phyloP scores from a whole-genome alignment of 371 early-diverging fungal genomes.

The Syncephalis plumigaleata region DNA sequence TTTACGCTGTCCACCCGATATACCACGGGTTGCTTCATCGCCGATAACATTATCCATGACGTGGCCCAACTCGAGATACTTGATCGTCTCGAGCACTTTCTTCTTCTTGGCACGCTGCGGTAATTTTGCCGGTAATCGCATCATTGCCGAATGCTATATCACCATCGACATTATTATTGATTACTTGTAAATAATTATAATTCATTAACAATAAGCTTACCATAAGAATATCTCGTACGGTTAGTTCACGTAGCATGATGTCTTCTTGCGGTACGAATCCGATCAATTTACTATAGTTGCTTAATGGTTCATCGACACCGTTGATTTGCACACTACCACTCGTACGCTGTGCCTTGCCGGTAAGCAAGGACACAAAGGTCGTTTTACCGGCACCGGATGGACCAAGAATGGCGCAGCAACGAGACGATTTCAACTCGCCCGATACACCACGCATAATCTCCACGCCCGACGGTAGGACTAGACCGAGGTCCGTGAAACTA shows the following conservation, averaged over 20 bases:
- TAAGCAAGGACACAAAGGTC: conserved; percentile 30
- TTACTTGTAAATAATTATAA: no score
- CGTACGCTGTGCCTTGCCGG: conserved; percentile 38
- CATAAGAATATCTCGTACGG: conserved; percentile 29
- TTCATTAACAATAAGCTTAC: no score
- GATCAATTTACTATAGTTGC: conserved; percentile 40
- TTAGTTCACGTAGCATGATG: conserved; percentile 38
- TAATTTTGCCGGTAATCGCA: conserved; percentile 38
- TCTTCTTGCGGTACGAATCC: conserved; percentile 52
- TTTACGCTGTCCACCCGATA: conserved; percentile 80
- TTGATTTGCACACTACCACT: conserved; percentile 39
- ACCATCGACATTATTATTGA: no score
- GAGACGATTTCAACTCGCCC: conserved; percentile 24
- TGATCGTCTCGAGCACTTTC: conserved; percentile 34
- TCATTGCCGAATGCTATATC: conserved; percentile 32
- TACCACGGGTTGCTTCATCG: conserved; percentile 37
- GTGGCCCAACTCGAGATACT: conserved; percentile 37
- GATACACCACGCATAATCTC: conserved; percentile 30
- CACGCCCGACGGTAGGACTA: conserved; percentile 31
- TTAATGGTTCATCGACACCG: conserved; percentile 30
- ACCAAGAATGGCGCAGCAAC: conserved; percentile 47
- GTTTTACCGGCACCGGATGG: conserved; percentile 62
- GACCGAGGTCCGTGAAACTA: conserved; percentile 30
- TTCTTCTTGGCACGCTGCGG: conserved; percentile 22
- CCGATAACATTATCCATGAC: conserved; percentile 49